These are phyloP conservation scores for Pichia paraexigua DNA, from an alignment of 805 yeast species.

Conservation along the genomic window DNA sequence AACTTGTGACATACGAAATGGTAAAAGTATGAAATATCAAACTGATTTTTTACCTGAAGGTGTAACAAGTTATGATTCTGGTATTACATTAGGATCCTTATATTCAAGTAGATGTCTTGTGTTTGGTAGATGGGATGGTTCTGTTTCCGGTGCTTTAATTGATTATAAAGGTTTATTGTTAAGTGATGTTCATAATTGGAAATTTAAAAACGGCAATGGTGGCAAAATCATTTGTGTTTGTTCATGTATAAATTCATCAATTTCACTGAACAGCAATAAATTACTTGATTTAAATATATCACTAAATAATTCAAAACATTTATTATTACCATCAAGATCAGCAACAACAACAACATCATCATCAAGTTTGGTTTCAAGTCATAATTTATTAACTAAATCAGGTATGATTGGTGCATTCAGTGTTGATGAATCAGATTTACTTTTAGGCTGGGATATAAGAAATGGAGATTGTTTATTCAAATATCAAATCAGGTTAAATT, in stretches of 20 bases:
- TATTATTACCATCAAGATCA: background rate
- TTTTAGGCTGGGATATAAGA: constrained; percentile 28
- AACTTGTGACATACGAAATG: constrained; percentile 9
- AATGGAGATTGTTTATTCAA: constrained; percentile 8
- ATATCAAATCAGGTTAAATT: background rate
- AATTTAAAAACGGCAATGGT: background rate
- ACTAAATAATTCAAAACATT: background rate
- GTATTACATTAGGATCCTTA: background rate
- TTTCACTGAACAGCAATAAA: background rate
- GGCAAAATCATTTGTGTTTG: constrained; percentile 8
- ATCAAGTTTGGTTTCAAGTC: constrained; percentile 1
- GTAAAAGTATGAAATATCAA: constrained; percentile 6
- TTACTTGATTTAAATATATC: background rate
- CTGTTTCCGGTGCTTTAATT: constrained; percentile 21
- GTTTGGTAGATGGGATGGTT: constrained; percentile 31
- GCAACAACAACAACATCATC: background rate
- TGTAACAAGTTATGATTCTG: constrained; percentile 23
- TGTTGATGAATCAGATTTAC: constrained; percentile 24
- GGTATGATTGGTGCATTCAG: constrained; percentile 26
- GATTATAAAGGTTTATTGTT: constrained; percentile 15
- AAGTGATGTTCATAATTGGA: constrained; percentile 7
- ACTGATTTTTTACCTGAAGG: constrained; percentile 25
- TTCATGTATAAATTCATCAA: constrained; percentile 4
- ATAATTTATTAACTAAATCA: constrained; percentile 20
- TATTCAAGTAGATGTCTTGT: constrained; percentile 19